phyloP scores from a whole-genome alignment of 2,329 filamentous ascomycete species.

The Arthrobotrys sphaeroides region DNA sequence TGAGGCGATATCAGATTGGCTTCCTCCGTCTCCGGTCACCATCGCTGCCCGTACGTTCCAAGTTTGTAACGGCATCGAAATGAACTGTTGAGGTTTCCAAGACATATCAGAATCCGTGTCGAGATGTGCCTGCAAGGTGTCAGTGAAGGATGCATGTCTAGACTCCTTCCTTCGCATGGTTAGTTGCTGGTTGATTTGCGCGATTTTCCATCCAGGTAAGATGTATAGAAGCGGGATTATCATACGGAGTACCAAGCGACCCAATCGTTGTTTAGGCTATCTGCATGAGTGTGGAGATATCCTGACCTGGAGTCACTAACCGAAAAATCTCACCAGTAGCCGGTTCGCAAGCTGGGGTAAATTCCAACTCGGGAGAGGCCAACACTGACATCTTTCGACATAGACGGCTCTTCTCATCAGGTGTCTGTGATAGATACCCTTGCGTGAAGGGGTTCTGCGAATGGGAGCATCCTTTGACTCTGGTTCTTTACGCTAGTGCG shows the following conservation, averaged over 20 bases:
- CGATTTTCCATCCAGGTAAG: slow-evolving; percentile 49
- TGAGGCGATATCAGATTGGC: slow-evolving; percentile 8
- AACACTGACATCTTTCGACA: slow-evolving; percentile 17
- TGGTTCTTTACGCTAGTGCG: slow-evolving; percentile 20
- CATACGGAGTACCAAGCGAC: slow-evolving; percentile 47
- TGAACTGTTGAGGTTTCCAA: slow-evolving; percentile 9
- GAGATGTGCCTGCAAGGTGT: not conserved
- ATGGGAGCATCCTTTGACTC: slow-evolving; percentile 4
- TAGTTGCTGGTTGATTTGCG: slow-evolving; percentile 50
- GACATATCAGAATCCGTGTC: not conserved
- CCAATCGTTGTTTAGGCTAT: slow-evolving; percentile 51
- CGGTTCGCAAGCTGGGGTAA: slow-evolving; percentile 43
- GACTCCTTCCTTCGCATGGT: slow-evolving; percentile 30
- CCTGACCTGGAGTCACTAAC: slow-evolving; percentile 51
- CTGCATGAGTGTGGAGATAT: slow-evolving; percentile 52
- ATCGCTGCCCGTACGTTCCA: not conserved
- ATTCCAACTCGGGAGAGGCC: slow-evolving; percentile 22
- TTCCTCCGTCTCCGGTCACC: slow-evolving; percentile 15
- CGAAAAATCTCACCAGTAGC: slow-evolving; percentile 45
- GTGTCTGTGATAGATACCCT: slow-evolving; percentile 21
- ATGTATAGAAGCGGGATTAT: slow-evolving; percentile 54
- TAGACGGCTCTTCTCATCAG: slow-evolving; percentile 1
- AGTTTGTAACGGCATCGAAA: not conserved
- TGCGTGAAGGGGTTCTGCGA: slow-evolving; percentile 16
- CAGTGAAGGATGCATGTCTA: slow-evolving; percentile 27